phyloP scores from a whole-genome alignment of 306 rosid species.

The Rosa multiflora region DNA sequence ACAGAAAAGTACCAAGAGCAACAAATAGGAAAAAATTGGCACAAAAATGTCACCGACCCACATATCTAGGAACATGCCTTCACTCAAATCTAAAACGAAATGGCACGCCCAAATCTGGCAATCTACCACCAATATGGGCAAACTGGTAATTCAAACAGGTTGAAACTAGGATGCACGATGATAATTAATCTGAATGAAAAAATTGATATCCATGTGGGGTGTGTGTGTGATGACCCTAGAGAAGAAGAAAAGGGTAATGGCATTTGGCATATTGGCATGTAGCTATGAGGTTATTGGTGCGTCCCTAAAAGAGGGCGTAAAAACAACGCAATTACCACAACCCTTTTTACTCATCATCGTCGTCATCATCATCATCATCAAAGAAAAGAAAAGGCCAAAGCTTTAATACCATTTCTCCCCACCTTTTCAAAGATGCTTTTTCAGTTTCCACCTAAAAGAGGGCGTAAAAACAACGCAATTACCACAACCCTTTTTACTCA shows the following conservation, averaged over 20 bases:
- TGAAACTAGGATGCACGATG: background rate
- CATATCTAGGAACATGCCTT: slow-evolving; percentile 1
- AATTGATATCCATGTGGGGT: background rate
- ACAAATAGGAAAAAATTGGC: background rate
- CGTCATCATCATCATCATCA: background rate
- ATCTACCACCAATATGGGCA: background rate
- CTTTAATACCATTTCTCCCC: background rate
- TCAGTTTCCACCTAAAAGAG: background rate
- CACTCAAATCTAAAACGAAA: background rate
- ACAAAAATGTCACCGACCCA: background rate
- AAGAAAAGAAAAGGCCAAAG: background rate
- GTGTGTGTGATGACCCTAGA: background rate
- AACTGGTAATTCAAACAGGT: background rate
- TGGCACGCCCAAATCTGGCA: slow-evolving; percentile 1
- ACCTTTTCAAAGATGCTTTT: background rate
- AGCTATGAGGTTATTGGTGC: background rate
- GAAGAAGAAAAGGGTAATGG: background rate
- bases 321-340: slow-evolving; percentile 11
- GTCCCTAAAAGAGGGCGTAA: background rate
- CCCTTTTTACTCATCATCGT: background rate
- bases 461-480: slow-evolving; percentile 14
- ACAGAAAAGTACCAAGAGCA: background rate
- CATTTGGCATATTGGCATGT: background rate
- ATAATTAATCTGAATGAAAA: too few species aligned
- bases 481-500: background rate